Base-by-base conservation (phyloP, 441 rosid species). In the Erodium texanum region DNA sequence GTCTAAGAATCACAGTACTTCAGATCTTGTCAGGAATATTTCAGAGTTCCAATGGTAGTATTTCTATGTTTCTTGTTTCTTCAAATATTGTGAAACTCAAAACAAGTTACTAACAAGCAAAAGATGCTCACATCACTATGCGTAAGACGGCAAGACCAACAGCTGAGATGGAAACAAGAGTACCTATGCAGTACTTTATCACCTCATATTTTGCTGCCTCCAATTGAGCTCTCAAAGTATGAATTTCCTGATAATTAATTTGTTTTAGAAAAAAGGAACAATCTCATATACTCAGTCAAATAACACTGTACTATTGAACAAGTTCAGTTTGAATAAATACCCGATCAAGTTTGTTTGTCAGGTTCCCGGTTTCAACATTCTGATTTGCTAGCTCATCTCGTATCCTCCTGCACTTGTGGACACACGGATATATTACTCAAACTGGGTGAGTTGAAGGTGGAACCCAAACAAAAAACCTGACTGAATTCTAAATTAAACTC, bases 201-300 rank as follows among this genome's bases (percentile, higher is more conserved):
- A 84, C 83, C 54, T 86, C 90, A 22, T 84, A 86, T 43, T 86
- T 84, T 32, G 85, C 87, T n/a, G 82, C 90, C 70, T 86, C 88
- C 67, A 84, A 41, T 62, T 81, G 87, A 24, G 90, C 88, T 77
- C 80, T 86, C 69, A 86, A 73, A 29, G 82, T 78, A 65, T 86
- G 88, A 73, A 84, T 86, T 78, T 82, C 90, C 90, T 84, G 77
- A 59, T 67, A 58, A 29, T 19, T 1, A 0, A 45, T 62, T 23
- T 41, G 67, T 36, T 22, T 12, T 10, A 23, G 24, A 2, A 14
- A 3, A 3, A 38, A 32, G 66, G 24, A 27, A 19, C n/a, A 50
- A 62, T 65, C 16, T 32, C 23, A 52, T 8, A 29, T 20, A 0
- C 22, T 41, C 29, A 48, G 58, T 50, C 36, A 32, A 2, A 32